These are phyloP conservation scores for Phaseolus lunatus DNA, from an alignment of 306 rosid genomes.

Conservation along the genomic window DNA sequence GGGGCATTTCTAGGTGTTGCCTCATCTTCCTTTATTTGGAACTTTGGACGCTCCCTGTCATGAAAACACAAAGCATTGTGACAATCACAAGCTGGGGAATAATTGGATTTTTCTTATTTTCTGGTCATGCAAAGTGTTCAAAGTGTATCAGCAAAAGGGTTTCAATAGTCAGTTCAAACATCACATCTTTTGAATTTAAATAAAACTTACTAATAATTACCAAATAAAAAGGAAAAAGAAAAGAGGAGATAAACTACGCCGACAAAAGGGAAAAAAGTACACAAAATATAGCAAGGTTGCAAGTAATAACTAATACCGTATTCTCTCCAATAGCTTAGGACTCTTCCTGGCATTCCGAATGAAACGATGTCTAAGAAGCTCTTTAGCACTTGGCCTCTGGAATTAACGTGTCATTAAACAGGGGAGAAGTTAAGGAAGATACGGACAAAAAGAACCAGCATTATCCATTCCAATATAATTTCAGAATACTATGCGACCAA, in stretches of 20 bases:
- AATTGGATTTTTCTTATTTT: conserved; percentile 11
- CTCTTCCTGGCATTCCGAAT: conserved; percentile 84
- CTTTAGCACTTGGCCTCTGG: conserved; percentile 96
- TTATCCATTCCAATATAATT: neutral
- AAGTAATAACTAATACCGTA: conserved; percentile 60
- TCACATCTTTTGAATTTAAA: neutral
- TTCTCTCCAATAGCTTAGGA: conserved; percentile 85
- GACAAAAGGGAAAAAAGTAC: conserved; percentile 5
- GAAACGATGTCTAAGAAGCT: conserved; percentile 85
- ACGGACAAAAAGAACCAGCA: conserved; percentile 5
- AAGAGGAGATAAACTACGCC: neutral
- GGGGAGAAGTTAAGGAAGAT: conserved; percentile 5
- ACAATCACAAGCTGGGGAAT: conserved; percentile 38
- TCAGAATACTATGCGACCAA: neutral
- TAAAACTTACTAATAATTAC: neutral
- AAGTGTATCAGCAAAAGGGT: conserved; percentile 13
- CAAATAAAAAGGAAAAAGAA: neutral
- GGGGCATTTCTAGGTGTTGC: conserved; percentile 60
- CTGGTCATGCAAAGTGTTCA: conserved; percentile 36
- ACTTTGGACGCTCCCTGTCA: conserved; percentile 90
- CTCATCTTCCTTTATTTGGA: conserved; percentile 72
- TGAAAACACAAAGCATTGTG: conserved; percentile 40
- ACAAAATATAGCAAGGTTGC: conserved; percentile 25
- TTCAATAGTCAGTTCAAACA: conserved; percentile 2
- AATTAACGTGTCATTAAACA: conserved; percentile 35